These are phyloP conservation scores for Chlorella sp. DNA, from an alignment of 139 green algal species.

Conservation along the genomic window DNA sequence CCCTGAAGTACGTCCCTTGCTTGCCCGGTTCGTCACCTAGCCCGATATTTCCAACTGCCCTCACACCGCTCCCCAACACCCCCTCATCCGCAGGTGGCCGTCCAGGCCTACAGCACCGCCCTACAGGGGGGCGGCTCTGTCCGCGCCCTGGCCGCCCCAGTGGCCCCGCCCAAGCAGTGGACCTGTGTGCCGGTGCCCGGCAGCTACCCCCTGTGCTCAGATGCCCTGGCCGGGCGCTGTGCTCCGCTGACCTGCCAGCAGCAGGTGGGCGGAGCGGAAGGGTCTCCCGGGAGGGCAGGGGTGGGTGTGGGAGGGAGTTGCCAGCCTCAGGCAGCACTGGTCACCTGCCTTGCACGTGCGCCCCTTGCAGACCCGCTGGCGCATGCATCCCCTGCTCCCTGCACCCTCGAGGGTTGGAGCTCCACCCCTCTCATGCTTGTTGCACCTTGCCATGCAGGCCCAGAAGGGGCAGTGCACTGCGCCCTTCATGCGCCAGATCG, in stretches of 20 bases:
- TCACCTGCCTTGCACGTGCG: too few relatives aligned
- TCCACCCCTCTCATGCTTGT: neutral
- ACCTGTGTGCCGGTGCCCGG: slow-evolving; percentile 19
- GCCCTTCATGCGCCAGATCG: slow-evolving; percentile 31
- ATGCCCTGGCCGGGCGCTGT: slow-evolving; percentile 16
- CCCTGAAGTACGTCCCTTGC: too few relatives aligned
- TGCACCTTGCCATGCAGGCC: neutral
- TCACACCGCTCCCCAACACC: too few relatives aligned
- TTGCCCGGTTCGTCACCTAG: too few relatives aligned
- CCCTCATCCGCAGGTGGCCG: too few relatives aligned
- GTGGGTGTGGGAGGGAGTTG: too few relatives aligned
- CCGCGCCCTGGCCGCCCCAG: neutral
- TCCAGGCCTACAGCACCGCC: slow-evolving; percentile 18
- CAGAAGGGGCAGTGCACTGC: slow-evolving; percentile 14
- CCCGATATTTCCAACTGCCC: too few relatives aligned
- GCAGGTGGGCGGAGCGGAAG: neutral
- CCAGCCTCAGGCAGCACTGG: too few relatives aligned
- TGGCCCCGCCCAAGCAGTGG: slow-evolving; percentile 14
- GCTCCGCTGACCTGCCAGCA: slow-evolving; percentile 26
- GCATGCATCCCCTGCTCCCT: too few relatives aligned
- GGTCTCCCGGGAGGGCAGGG: too few relatives aligned
- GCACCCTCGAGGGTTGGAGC: too few relatives aligned
- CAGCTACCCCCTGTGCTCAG: slow-evolving; percentile 32
- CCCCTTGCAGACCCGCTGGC: too few relatives aligned
- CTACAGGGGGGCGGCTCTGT: neutral